phyloP scores from a whole-genome alignment of 176 grass and related monocot species.

The Juncus effusus region DNA sequence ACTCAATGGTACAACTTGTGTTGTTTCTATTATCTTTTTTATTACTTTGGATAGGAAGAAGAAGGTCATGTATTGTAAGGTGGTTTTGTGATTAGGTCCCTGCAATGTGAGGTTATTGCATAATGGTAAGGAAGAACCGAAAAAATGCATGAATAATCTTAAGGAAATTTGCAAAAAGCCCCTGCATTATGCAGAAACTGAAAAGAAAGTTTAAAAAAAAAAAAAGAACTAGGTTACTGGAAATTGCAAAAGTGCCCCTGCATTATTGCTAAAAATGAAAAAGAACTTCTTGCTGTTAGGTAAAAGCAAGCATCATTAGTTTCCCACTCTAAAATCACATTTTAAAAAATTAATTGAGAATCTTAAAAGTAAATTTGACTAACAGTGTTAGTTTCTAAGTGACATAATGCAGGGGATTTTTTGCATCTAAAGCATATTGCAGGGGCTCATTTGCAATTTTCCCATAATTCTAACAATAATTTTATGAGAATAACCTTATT shows the following conservation, averaged over 20 bases:
- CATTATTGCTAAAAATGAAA: slow-evolving; percentile 1
- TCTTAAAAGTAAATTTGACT: background rate
- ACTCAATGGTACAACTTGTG: slow-evolving; percentile 28
- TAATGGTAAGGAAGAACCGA: slow-evolving; percentile 33
- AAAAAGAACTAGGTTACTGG: background rate
- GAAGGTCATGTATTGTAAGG: slow-evolving; percentile 40
- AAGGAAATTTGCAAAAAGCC: no score
- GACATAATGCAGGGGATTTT: slow-evolving; percentile 1
- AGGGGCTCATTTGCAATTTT: slow-evolving; percentile 1
- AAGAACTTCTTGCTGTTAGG: background rate
- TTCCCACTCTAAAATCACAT: background rate
- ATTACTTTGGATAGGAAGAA: slow-evolving; percentile 52
- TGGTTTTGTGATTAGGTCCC: slow-evolving; percentile 39
- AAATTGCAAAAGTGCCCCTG: background rate
- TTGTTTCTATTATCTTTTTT: slow-evolving; percentile 36
- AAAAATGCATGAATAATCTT: background rate
- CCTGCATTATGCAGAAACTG: slow-evolving; percentile 3
- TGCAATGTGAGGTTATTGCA: slow-evolving; percentile 39
- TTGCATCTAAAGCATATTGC: background rate
- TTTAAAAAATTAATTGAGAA: background rate
- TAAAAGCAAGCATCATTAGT: background rate
- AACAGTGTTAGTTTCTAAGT: background rate
- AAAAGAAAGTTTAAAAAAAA: slow-evolving; percentile 14
- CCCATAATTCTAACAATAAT: background rate
- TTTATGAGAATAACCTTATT: background rate